Percentiles rank a stretch among this genome's conserved stretches.
These are phyloP conservation scores for Solanum pennellii DNA, from an alignment of 257 asterid species.

Conservation along the genomic window DNA sequence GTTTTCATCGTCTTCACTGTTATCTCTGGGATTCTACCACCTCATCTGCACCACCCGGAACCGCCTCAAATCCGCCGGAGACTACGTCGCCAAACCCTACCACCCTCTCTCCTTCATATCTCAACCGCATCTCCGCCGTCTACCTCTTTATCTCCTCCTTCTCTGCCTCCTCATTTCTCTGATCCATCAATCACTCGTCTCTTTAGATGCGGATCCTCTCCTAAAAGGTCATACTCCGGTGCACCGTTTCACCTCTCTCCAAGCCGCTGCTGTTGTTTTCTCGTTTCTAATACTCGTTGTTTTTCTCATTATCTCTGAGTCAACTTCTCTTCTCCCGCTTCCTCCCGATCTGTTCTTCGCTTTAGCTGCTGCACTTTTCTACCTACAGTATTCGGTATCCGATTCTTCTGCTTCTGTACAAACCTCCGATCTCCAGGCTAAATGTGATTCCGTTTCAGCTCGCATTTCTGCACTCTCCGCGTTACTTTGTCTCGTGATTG, in stretches of 20 bases:
- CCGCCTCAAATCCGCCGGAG: slow-evolving; percentile 69
- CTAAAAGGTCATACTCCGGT: slow-evolving; percentile 76
- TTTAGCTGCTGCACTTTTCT: slow-evolving; percentile 54
- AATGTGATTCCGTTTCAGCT: slow-evolving; percentile 52
- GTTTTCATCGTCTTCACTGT: slow-evolving; percentile 54
- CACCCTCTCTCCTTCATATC: slow-evolving; percentile 39
- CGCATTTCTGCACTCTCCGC: slow-evolving; percentile 43
- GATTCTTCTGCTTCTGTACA: slow-evolving; percentile 53
- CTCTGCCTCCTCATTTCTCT: slow-evolving; percentile 44
- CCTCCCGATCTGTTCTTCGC: slow-evolving; percentile 65
- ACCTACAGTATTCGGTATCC: slow-evolving; percentile 46
- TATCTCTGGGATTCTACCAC: slow-evolving; percentile 64
- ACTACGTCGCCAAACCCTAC: slow-evolving; percentile 62
- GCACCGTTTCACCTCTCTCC: slow-evolving; percentile 70
- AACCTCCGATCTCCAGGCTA: slow-evolving; percentile 83
- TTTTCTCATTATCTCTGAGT: slow-evolving; percentile 35
- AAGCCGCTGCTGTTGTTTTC: slow-evolving; percentile 50
- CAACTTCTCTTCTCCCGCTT: slow-evolving; percentile 55
- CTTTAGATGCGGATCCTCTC: slow-evolving; percentile 72
- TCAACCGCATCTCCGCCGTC: slow-evolving; percentile 32
- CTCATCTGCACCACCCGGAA: slow-evolving; percentile 60
- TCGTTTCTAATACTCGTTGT: neutral
- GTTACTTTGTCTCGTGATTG: slow-evolving; percentile 38
- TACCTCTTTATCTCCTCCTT: slow-evolving; percentile 53
- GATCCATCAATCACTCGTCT: slow-evolving; percentile 40